Evolutionary conservation across 768 basidiomycete genomes (phyloP).

Genomic region (Dacryopinax spathularia): DNA sequence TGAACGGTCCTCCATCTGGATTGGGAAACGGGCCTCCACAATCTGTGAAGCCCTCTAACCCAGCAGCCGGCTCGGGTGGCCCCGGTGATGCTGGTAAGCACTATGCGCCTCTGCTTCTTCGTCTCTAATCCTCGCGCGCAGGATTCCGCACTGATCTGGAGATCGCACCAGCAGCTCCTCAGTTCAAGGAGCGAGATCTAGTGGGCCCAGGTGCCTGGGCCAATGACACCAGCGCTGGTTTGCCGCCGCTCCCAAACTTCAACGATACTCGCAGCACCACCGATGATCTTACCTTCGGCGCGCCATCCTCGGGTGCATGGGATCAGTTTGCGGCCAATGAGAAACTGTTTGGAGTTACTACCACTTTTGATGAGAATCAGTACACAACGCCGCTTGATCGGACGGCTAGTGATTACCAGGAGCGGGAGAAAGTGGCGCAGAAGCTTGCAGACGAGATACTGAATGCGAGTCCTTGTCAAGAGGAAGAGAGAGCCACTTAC

Average conservation of each 20-base stretch:
- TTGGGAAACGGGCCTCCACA: neutral
- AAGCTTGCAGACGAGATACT: slow-evolving; percentile 84
- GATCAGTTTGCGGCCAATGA: slow-evolving; percentile 94
- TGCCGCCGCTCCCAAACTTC: neutral
- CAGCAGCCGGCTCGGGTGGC: neutral
- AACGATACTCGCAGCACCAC: slow-evolving; percentile 22
- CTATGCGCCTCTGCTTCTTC: neutral
- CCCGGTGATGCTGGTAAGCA: neutral
- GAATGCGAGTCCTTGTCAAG: slow-evolving; percentile 40
- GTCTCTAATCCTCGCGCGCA: neutral
- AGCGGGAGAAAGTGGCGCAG: slow-evolving; percentile 75
- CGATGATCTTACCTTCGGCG: slow-evolving; percentile 61
- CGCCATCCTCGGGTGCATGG: slow-evolving; percentile 40
- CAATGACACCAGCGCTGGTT: neutral
- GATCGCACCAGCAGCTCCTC: neutral
- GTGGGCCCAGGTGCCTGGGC: neutral
- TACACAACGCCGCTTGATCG: slow-evolving; percentile 93
- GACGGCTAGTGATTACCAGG: slow-evolving; percentile 68
- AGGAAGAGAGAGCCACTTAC: neutral
- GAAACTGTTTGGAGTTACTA: slow-evolving; percentile 78
- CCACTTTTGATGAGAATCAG: slow-evolving; percentile 80
- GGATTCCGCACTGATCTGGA: neutral
- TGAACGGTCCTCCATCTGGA: neutral
- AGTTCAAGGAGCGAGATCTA: neutral
- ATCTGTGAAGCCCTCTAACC: neutral